These are phyloP conservation scores for Eremothecium cymbalariae DNA, from an alignment of 1,139 yeast genomes.

Conservation along the genomic window DNA sequence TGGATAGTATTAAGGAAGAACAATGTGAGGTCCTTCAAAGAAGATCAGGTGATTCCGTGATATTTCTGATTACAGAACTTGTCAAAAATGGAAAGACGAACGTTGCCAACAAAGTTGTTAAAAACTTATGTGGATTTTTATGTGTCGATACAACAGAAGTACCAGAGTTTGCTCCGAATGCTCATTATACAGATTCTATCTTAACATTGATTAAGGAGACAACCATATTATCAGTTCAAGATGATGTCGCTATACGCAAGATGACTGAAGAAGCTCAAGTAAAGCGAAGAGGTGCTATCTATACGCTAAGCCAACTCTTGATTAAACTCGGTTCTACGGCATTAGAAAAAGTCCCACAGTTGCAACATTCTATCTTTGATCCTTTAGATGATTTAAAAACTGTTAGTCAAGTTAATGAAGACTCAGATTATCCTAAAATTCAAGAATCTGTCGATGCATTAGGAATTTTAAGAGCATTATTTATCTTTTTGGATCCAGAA, in stretches of 20 bases:
- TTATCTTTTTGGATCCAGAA: conserved; percentile 50
- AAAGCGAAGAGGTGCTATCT: conserved; percentile 76
- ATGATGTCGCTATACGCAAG: conserved; percentile 52
- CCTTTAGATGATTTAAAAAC: conserved; percentile 42
- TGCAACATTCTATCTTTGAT: conserved; percentile 58
- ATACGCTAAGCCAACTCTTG: conserved; percentile 55
- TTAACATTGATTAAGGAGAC: conserved; percentile 78
- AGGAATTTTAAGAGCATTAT: conserved; percentile 69
- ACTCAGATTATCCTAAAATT: too few relatives aligned
- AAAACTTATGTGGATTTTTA: conserved; percentile 83
- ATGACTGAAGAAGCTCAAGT: conserved; percentile 67
- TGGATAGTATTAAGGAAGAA: conserved; percentile 88
- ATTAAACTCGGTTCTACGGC: conserved; percentile 44
- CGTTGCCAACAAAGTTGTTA: conserved; percentile 81
- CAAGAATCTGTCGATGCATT: conserved; percentile 81
- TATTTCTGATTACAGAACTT: conserved; percentile 53
- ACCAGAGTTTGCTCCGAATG: conserved; percentile 78
- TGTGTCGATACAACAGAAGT: conserved; percentile 96
- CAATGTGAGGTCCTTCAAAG: conserved; percentile 57
- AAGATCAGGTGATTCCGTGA: conserved; percentile 63
- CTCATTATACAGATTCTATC: conserved; percentile 47
- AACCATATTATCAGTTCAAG: conserved; percentile 58
- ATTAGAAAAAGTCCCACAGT: conserved; percentile 58
- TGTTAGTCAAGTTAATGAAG: not conserved
- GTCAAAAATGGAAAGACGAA: conserved; percentile 49